Conservation (phyloP, 2,329 filamentous ascomycete species). For the Bimuria novae-zelandiae region DNA sequence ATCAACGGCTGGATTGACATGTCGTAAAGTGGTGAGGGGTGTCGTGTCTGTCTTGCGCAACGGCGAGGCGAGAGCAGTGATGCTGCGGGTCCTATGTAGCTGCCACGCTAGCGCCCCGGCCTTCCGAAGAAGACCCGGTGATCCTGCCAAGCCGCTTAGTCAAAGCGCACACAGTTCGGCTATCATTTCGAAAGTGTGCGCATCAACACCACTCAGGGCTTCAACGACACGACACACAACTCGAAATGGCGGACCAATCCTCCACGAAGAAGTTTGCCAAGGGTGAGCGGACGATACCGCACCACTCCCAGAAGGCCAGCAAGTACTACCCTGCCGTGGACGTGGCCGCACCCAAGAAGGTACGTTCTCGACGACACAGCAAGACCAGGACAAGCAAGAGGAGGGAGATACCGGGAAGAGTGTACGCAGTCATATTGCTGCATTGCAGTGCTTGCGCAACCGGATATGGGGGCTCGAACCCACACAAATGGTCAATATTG, state of each 20-base stretch:
- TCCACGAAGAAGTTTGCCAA: conserved; percentile 95
- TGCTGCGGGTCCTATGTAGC: conserved; percentile 22
- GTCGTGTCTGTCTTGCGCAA: conserved; percentile 16
- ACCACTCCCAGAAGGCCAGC: conserved; percentile 87
- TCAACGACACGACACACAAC: conserved; percentile 52
- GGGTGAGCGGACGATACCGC: conserved; percentile 89
- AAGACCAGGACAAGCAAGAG: conserved; percentile 18
- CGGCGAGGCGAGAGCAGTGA: conserved; percentile 22
- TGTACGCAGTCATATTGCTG: neutral
- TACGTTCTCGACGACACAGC: conserved; percentile 61
- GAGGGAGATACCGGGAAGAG: conserved; percentile 12
- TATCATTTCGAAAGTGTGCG: conserved; percentile 4
- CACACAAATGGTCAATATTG: neutral
- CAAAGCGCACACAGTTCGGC: conserved; percentile 5
- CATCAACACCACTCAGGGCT: conserved; percentile 25
- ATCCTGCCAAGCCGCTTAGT: conserved; percentile 10
- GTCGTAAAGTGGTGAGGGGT: conserved; percentile 20
- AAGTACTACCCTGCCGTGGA: conserved; percentile 99
- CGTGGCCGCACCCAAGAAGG: conserved; percentile 87
- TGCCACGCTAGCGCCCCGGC: conserved; percentile 9
- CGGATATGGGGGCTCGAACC: neutral
- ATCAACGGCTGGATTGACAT: conserved; percentile 89
- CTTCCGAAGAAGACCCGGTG: neutral
- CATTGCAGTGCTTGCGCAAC: neutral
- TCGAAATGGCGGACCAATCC: conserved; percentile 67